Base-by-base conservation (phyloP, 805 yeast species). In the Kregervanrija delftensis region DNA sequence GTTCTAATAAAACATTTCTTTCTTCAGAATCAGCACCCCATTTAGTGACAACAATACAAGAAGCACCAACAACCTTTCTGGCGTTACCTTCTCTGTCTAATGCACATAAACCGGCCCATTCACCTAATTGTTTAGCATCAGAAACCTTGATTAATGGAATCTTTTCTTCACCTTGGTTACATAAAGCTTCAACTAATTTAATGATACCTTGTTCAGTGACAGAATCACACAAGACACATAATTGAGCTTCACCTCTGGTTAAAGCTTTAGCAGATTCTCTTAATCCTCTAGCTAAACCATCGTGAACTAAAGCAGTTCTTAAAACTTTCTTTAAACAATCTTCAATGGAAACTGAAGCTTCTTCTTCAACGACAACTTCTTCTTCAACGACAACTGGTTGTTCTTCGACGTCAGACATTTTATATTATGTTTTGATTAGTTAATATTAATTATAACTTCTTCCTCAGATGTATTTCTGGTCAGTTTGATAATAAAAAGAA, bases 81-180 rank as follows among this genome's bases (percentile, higher is more conserved):
- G 98, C 96, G 81, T 91, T 89, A 79, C 99, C 99, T 67, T 93
- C 98, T 79, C 96, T 88, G 95, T 93, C 98, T 67, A 91, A 83
- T 78, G 89, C 88, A 81, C 96, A 93, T 64, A 93, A 81, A 86
- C 99, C 99, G 68, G 98, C 98, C 99, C 99, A 93, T 82, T 93
- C 98, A 83, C 99, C 99, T 71, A 93, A 83, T 80, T 88, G 86
- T 85, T 93, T 93, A 70, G 98, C 96, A 71, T 93, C 99, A 65
- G 98, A 86, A 64, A 93, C 98, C 86, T 93, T 93, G 85, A 93
- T 86, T 75, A 93, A 81, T 66, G 99, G 98, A 63, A 91, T 88
- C 79, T 87, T 86, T 75, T 83, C 80, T 71, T 87, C 96, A 68
- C 95, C 88, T 77, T 88, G 96, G 81, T 90, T 87, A 81, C 98